A percentile compares a stretch with the other conserved stretches of the same genome.
phyloP scores from a whole-genome alignment of 768 basidiomycete genomes.

The Xerocomus potaroensis region DNA sequence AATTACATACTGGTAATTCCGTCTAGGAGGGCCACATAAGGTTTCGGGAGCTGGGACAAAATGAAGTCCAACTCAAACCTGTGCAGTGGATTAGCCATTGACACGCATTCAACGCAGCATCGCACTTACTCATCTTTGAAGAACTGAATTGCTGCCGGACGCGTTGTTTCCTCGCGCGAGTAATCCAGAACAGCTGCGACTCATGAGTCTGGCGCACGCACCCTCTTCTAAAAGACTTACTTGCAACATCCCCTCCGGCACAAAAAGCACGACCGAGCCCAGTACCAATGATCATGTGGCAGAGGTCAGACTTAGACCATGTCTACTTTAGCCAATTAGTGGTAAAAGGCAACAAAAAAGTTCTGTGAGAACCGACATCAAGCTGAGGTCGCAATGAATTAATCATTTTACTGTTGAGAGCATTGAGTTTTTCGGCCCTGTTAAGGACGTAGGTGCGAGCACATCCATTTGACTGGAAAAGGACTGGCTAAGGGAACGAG shows the following conservation, averaged over 20 bases:
- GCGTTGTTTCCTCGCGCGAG: conserved; percentile 47
- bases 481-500: conserved; percentile 42
- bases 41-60: conserved; percentile 67
- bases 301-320: conserved; percentile 70
- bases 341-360: conserved; percentile 1
- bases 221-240: conserved; percentile 43
- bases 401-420: conserved; percentile 79
- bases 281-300: conserved; percentile 66
- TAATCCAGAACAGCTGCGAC: conserved; percentile 52
- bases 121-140: conserved; percentile 81
- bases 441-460: conserved; percentile 76
- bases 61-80: conserved; percentile 82
- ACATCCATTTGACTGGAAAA: conserved; percentile 63
- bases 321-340: conserved; percentile 41
- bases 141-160: conserved; percentile 69
- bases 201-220: conserved; percentile 5
- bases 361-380: conserved; percentile 46
- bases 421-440: conserved; percentile 75
- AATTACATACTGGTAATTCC: conserved; percentile 76
- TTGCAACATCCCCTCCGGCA: conserved; percentile 89
- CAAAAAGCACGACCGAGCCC: conserved; percentile 81
- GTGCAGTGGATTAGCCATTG: conserved; percentile 9
- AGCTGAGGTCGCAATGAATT: conserved; percentile 64
- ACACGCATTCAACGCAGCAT: conserved; percentile 5
- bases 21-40: conserved; percentile 89